These are phyloP conservation scores for Alternaria gansuensis DNA, from an alignment of 2,329 filamentous ascomycete species.

Conservation along the genomic window DNA sequence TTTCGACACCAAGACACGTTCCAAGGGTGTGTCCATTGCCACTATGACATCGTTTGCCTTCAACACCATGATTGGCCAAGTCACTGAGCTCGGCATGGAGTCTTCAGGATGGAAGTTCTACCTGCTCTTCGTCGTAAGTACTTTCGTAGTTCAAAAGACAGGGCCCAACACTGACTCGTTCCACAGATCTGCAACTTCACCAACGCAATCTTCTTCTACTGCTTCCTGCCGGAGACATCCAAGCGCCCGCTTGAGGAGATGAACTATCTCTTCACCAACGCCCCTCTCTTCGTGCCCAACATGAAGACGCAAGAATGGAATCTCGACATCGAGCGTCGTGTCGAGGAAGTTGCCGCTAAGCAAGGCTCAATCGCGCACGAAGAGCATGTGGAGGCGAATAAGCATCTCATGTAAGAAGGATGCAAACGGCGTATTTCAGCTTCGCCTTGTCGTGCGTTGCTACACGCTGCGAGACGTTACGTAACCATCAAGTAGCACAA, in stretches of 20 bases:
- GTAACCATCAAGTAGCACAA: background rate
- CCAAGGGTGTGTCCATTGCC: constrained; percentile 77
- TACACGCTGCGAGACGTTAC: background rate
- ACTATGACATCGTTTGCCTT: constrained; percentile 78
- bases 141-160: background rate
- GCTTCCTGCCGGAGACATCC: constrained; percentile 71
- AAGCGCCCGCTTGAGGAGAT: constrained; percentile 73
- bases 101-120: constrained; percentile 66
- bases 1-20: constrained; percentile 78
- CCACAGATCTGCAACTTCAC: constrained; percentile 70
- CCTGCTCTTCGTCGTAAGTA: constrained; percentile 65
- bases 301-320: constrained; percentile 64
- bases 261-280: constrained; percentile 71
- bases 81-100: constrained; percentile 69
- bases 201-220: constrained; percentile 73
- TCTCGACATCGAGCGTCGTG: constrained; percentile 67
- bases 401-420: background rate
- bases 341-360: constrained; percentile 67
- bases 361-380: constrained; percentile 36
- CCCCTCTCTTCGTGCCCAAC: constrained; percentile 69
- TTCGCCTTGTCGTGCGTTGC: too few species aligned
- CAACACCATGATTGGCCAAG: constrained; percentile 78
- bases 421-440: background rate
- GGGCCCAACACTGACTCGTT: background rate
- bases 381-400: constrained; percentile 16